phyloP scores from a whole-genome alignment of 208 protist genomes.

The Acanthamoeba healyi region DNA sequence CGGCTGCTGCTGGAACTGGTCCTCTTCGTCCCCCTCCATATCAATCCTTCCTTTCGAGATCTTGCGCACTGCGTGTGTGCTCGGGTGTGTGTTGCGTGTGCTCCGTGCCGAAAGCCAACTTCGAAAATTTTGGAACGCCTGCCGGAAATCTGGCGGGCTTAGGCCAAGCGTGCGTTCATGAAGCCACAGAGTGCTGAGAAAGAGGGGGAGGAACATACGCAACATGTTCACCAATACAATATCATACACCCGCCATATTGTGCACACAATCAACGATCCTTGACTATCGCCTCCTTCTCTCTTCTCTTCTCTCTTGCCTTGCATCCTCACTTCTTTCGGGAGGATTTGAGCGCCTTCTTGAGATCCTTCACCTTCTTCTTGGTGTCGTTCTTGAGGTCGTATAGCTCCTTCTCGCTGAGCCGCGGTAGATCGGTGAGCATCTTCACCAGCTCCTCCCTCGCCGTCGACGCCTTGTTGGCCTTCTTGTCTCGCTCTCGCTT shows the following conservation, averaged over 20 bases:
- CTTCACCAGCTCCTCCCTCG: slow-evolving; percentile 48
- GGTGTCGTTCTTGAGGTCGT: slow-evolving; percentile 69
- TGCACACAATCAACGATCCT: neutral
- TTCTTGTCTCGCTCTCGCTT: slow-evolving; percentile 54
- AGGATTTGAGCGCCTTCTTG: slow-evolving; percentile 33
- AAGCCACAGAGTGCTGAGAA: too few relatives aligned
- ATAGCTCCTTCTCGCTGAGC: slow-evolving; percentile 72
- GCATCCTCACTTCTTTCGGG: slow-evolving; percentile 22
- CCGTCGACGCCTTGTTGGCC: neutral
- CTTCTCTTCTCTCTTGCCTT: neutral
- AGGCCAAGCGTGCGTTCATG: too few relatives aligned
- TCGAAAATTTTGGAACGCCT: neutral
- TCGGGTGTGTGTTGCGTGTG: neutral
- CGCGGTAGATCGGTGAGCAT: slow-evolving; percentile 67
- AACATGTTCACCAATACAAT: neutral
- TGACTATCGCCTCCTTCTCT: neutral
- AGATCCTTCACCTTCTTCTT: slow-evolving; percentile 74
- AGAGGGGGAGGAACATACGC: neutral
- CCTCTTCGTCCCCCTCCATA: neutral
- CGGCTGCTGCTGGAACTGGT: neutral
- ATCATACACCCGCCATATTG: neutral
- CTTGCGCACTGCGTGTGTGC: neutral
- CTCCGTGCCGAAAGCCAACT: neutral
- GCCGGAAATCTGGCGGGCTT: too few relatives aligned
- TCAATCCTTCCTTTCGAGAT: neutral